Base-by-base conservation (phyloP, 495 filamentous ascomycete genomes). In the Beverwykella pulmonaria region DNA sequence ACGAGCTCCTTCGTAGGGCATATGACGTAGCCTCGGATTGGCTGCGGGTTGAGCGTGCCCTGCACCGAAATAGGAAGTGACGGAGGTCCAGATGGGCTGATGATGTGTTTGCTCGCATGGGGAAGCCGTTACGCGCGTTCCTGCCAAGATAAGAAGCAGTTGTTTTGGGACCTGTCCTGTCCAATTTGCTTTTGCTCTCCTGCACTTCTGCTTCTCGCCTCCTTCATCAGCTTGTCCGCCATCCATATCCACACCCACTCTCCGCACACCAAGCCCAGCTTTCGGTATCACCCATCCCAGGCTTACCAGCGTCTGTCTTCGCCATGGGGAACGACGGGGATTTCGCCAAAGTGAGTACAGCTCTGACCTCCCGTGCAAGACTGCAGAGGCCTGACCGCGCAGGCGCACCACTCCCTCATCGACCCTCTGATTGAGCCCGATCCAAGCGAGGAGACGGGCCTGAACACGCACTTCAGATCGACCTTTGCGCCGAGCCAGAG, bases 371-470 rank as follows among this genome's bases (percentile, higher is more conserved):
- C 27, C 55, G 44, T 39, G 26, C 53, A 65, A 61, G 29, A 54
- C 50, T n/a, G 25, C 48, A 25, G 15, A 48, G 3, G 14, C 14
- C 29, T 58, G 12, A 53, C 50, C 32, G 17, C 34, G 17, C 69
- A 87, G 83, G 83, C 84, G 3, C 74, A 75, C 41, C 81, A 82
- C 49, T 82, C 84, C 68, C 77, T 88, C 9, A 80, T 89, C 27
- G 84, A 85, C 54, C 86, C 87, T 61, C 74, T 87, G 32, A 81
- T 72, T 32, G 83, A 79, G 12, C 81, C 82, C 7, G 81, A 83
- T 36, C 83, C 84, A 14, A 78, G 76, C 57, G 76, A 81, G 20
- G 82, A 84, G 63, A 84, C 82, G 15, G 84, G 84, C 15, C 80
- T 79, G 20, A 77, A 77, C 54, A 78, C 73, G 15, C 80, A 81